Conservation (phyloP, 345 rosid genomes). For the Carallia brachiata region DNA sequence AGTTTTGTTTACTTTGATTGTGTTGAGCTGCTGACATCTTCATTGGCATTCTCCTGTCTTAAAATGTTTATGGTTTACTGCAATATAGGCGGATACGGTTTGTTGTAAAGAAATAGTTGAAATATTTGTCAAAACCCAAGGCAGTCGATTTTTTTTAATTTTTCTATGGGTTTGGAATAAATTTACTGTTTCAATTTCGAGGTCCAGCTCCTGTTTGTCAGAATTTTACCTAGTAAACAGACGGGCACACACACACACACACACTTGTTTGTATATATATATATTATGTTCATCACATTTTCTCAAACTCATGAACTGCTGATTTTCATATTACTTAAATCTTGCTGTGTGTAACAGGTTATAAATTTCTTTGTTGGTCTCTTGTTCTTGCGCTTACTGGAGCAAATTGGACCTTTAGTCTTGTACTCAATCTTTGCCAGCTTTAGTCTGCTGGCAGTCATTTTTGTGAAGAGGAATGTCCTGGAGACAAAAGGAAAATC, state of each 20-base stretch:
- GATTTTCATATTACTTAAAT: constrained; percentile 3
- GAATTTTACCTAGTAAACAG: background rate
- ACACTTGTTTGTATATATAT: background rate
- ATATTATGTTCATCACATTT: background rate
- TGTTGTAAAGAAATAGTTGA: background rate
- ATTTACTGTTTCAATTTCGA: background rate
- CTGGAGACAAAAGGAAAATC: constrained; percentile 89
- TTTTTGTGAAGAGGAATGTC: constrained; percentile 72
- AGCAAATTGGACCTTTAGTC: constrained; percentile 66
- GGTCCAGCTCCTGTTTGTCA: background rate
- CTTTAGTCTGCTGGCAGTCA: constrained; percentile 69
- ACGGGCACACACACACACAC: background rate
- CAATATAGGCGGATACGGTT: background rate
- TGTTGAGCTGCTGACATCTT: no score
- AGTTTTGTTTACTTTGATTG: no score
- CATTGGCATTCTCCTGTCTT: no score
- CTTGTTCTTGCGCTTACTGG: constrained; percentile 73
- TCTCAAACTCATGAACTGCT: background rate
- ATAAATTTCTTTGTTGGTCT: constrained; percentile 89
- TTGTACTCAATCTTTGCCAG: constrained; percentile 62
- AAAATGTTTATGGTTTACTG: no score
- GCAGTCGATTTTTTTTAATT: background rate
- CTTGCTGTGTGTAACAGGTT: constrained; percentile 46
- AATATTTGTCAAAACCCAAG: background rate
- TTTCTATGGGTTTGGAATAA: background rate